Conservation (phyloP, 208 protist species). For the Crithidia fasciculata region DNA sequence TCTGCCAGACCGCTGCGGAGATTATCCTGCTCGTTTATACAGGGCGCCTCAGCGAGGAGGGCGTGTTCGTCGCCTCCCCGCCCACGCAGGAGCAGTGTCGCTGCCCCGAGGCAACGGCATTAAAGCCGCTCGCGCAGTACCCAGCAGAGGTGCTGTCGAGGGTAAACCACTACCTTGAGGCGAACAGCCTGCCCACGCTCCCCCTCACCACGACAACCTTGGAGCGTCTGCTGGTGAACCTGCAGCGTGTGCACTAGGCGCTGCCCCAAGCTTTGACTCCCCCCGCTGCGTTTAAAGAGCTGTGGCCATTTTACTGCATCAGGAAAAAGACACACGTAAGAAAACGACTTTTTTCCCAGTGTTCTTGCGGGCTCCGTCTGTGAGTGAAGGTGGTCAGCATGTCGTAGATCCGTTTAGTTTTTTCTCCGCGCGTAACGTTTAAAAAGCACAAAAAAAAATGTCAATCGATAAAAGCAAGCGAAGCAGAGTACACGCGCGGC, state of each 20-base stretch:
- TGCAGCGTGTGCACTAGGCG: conserved; percentile 58
- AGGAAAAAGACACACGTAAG: no score
- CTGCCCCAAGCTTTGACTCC: no score
- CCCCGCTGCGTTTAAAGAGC: no score
- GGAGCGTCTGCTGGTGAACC: conserved; percentile 42
- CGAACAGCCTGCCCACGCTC: conserved; percentile 38
- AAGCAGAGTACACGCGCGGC: no score
- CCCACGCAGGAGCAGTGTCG: conserved; percentile 21
- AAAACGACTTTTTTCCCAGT: no score
- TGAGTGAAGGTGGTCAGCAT: no score
- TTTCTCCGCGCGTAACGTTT: no score
- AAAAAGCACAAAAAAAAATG: no score
- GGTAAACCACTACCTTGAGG: conserved; percentile 14
- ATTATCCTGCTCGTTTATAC: conserved; percentile 5
- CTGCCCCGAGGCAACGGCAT: background rate
- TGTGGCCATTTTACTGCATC: no score
- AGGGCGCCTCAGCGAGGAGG: conserved; percentile 3
- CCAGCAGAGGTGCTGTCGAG: background rate
- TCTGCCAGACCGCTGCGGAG: conserved; percentile 16
- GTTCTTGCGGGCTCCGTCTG: no score
- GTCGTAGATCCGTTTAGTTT: no score
- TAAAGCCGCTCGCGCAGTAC: conserved; percentile 15
- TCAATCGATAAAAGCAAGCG: no score
- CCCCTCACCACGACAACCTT: conserved; percentile 39
- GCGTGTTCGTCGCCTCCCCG: conserved; percentile 10